These are phyloP conservation scores for Neopestalotiopsis clavispora DNA, from an alignment of 2,329 filamentous ascomycete genomes.

Conservation along the genomic window DNA sequence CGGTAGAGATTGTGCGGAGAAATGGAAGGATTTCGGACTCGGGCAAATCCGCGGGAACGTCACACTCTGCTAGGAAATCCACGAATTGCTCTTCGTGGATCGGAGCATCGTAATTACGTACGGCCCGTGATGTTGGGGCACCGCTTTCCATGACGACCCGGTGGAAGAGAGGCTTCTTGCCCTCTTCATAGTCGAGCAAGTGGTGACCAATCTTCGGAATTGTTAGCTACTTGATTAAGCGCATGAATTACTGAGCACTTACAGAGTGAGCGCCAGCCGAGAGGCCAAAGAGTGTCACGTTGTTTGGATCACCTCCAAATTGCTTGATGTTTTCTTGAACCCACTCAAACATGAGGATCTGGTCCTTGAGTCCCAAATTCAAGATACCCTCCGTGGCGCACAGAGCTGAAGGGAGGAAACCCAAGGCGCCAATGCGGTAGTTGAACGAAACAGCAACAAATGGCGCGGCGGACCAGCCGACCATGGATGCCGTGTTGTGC, in stretches of 20 bases:
- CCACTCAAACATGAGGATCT: slow-evolving; percentile 56
- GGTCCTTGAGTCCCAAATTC: slow-evolving; percentile 62
- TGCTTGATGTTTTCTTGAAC: slow-evolving; percentile 56
- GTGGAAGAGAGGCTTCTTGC: slow-evolving; percentile 39
- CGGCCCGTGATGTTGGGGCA: slow-evolving; percentile 43
- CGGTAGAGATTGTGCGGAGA: slow-evolving; percentile 42
- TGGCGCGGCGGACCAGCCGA: slow-evolving; percentile 49
- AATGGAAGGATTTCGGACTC: slow-evolving; percentile 50
- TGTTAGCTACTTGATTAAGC: not conserved
- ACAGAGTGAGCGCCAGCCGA: slow-evolving; percentile 59
- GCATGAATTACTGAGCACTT: slow-evolving; percentile 18
- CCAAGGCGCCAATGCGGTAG: slow-evolving; percentile 61
- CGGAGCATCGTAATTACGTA: slow-evolving; percentile 46
- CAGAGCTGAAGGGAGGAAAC: slow-evolving; percentile 61
- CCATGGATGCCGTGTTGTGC: slow-evolving; percentile 56
- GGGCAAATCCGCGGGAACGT: slow-evolving; percentile 47
- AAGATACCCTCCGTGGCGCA: slow-evolving; percentile 56
- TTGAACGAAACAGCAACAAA: slow-evolving; percentile 54
- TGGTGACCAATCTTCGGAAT: slow-evolving; percentile 58
- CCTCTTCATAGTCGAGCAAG: slow-evolving; percentile 47
- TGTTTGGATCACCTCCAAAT: slow-evolving; percentile 56
- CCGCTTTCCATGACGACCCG: slow-evolving; percentile 46
- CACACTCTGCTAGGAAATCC: slow-evolving; percentile 51
- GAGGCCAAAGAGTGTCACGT: slow-evolving; percentile 54
- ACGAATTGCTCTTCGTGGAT: slow-evolving; percentile 54